These are phyloP conservation scores for Fusarium floridanum DNA, from an alignment of 2,329 filamentous ascomycete genomes.

Conservation along the genomic window DNA sequence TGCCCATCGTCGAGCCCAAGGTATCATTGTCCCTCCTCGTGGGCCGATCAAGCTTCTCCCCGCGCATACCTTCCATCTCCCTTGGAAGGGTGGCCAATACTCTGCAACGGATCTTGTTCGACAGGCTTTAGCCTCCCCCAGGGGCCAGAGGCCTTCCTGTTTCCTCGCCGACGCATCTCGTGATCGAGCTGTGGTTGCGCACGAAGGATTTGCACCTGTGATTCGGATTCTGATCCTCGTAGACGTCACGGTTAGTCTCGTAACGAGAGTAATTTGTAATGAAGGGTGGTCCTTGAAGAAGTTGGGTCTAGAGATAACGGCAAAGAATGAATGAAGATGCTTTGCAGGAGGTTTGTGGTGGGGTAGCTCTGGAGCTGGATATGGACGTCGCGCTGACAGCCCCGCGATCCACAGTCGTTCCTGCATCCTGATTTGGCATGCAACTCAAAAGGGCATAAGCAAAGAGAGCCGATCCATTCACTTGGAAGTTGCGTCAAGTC, in stretches of 20 bases:
- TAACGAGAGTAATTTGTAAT: neutral
- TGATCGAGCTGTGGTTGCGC: neutral
- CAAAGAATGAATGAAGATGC: constrained; percentile 28
- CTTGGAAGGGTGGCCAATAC: constrained; percentile 88
- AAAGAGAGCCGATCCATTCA: neutral
- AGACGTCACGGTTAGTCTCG: neutral
- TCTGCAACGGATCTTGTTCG: constrained; percentile 81
- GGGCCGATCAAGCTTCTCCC: neutral
- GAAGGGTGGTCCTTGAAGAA: neutral
- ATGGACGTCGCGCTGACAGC: constrained; percentile 3
- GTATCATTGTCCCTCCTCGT: neutral
- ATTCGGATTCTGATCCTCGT: neutral
- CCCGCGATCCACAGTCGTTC: constrained; percentile 34
- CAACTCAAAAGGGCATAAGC: neutral
- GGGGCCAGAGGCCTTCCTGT: constrained; percentile 61
- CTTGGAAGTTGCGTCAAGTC: neutral
- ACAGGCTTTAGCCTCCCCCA: constrained; percentile 82
- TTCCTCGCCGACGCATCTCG: constrained; percentile 49
- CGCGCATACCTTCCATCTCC: constrained; percentile 81
- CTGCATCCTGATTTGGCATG: constrained; percentile 17
- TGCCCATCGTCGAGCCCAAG: neutral
- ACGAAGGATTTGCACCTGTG: neutral
- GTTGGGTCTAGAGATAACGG: neutral
- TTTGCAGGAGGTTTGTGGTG: constrained; percentile 25
- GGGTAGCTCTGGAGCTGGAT: constrained; percentile 21